Evolutionary conservation across 169 alveolate genomes (phyloP).

Genomic region (Cryptosporidium ryanae): DNA sequence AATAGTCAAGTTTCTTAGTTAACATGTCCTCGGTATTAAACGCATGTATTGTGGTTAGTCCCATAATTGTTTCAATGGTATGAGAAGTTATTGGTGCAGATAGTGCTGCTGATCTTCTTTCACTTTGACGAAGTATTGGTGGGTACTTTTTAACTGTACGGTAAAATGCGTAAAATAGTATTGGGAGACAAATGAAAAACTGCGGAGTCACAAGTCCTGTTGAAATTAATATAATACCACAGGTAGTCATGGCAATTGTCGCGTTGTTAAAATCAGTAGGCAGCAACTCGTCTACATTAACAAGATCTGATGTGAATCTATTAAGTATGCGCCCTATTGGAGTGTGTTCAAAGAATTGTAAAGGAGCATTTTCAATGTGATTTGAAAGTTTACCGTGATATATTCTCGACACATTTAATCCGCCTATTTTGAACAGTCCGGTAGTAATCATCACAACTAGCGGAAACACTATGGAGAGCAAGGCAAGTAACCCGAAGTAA

Average conservation of each 20-base stretch:
- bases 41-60: constrained; percentile 58
- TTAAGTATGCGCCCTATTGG: constrained; percentile 86
- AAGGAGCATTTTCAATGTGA: constrained; percentile 75
- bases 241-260: constrained; percentile 46
- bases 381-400: constrained; percentile 42
- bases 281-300: constrained; percentile 75
- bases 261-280: constrained; percentile 42
- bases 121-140: constrained; percentile 58
- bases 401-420: constrained; percentile 7
- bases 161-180: constrained; percentile 58
- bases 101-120: constrained; percentile 53
- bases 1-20: constrained; percentile 29
- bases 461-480: constrained; percentile 25
- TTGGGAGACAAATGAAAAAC: constrained; percentile 47
- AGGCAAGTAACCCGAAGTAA: neutral
- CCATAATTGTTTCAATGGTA: constrained; percentile 46
- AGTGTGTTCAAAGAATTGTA: constrained; percentile 84
- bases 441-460: neutral
- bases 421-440: neutral
- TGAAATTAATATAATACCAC: constrained; percentile 18
- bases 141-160: constrained; percentile 50
- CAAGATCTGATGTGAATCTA: constrained; percentile 83
- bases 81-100: constrained; percentile 70
- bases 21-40: constrained; percentile 36
- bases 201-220: constrained; percentile 62